A percentile compares a stretch with the other conserved stretches of the same genome.
Conservation (phyloP, 306 rosid species). For the Ormosia semicastrata region DNA sequence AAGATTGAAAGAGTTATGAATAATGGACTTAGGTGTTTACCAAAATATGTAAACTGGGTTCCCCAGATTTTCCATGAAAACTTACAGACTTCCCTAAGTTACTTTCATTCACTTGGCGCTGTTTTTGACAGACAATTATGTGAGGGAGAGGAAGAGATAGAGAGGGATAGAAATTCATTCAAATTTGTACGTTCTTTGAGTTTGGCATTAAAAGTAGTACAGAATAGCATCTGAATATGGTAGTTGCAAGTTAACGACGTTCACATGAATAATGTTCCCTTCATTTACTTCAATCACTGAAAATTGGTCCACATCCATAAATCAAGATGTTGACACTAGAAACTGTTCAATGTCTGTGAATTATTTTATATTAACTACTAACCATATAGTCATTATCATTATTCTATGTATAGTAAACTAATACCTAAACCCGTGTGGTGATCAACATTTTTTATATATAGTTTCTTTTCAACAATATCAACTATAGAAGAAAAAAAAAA, state of each 20-base stretch:
- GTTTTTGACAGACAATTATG: constrained; percentile 43
- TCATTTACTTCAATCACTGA: constrained; percentile 82
- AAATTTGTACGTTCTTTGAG: constrained; percentile 42
- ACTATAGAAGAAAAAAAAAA: background rate
- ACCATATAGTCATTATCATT: constrained; percentile 1
- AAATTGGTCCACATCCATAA: constrained; percentile 77
- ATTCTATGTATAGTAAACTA: constrained; percentile 11
- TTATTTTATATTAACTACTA: background rate
- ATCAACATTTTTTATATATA: background rate
- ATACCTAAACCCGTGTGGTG: background rate
- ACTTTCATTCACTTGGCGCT: constrained; percentile 16
- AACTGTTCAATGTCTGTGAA: constrained; percentile 19
- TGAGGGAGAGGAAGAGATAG: constrained; percentile 38
- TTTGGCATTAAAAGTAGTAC: constrained; percentile 52
- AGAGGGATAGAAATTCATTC: constrained; percentile 30
- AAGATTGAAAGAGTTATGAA: too few relatives aligned
- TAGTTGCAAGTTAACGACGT: constrained; percentile 79
- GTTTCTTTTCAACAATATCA: background rate
- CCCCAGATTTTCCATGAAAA: background rate
- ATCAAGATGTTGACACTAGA: constrained; percentile 69
- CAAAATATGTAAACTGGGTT: background rate
- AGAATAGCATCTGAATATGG: constrained; percentile 66
- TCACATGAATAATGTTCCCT: constrained; percentile 97
- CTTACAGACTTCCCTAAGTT: background rate
- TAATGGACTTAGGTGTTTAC: too few relatives aligned